Conservation (phyloP, 2,329 filamentous ascomycete genomes). For the Metarhizium guizhouense region DNA sequence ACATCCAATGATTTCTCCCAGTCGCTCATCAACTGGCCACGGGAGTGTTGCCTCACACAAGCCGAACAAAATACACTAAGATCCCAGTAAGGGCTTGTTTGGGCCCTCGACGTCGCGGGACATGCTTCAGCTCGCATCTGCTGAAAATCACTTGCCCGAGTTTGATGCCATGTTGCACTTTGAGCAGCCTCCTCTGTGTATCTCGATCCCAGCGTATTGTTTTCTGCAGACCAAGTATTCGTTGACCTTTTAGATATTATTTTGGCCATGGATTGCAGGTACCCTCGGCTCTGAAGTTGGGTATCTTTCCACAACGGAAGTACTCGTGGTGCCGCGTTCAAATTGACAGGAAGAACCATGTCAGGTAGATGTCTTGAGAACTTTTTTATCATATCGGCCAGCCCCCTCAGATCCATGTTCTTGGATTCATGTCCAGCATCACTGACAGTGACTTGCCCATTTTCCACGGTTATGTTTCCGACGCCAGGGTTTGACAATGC, state of each 20-base stretch:
- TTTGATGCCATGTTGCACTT: background rate
- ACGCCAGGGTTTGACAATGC: slow-evolving; percentile 33
- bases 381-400: slow-evolving; percentile 57
- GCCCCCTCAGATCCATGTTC: slow-evolving; percentile 29
- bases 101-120: slow-evolving; percentile 49
- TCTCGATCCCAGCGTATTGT: background rate
- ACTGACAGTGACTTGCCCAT: slow-evolving; percentile 48
- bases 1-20: slow-evolving; percentile 58
- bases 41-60: slow-evolving; percentile 56
- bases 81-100: slow-evolving; percentile 53
- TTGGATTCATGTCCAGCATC: slow-evolving; percentile 22
- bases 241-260: slow-evolving; percentile 19
- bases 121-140: slow-evolving; percentile 45
- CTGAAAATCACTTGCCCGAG: slow-evolving; percentile 22
- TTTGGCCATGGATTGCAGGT: slow-evolving; percentile 19
- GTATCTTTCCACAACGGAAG: slow-evolving; percentile 51
- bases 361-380: slow-evolving; percentile 69
- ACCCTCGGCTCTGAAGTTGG: slow-evolving; percentile 9
- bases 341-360: slow-evolving; percentile 79
- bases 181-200: background rate
- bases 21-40: slow-evolving; percentile 55
- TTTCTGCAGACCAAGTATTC: slow-evolving; percentile 3
- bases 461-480: slow-evolving; percentile 47
- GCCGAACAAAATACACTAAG: slow-evolving; percentile 53
- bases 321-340: slow-evolving; percentile 37